These are phyloP conservation scores for Aureobasidium subglaciale DNA, from an alignment of 2,329 filamentous ascomycete genomes.

Conservation along the genomic window DNA sequence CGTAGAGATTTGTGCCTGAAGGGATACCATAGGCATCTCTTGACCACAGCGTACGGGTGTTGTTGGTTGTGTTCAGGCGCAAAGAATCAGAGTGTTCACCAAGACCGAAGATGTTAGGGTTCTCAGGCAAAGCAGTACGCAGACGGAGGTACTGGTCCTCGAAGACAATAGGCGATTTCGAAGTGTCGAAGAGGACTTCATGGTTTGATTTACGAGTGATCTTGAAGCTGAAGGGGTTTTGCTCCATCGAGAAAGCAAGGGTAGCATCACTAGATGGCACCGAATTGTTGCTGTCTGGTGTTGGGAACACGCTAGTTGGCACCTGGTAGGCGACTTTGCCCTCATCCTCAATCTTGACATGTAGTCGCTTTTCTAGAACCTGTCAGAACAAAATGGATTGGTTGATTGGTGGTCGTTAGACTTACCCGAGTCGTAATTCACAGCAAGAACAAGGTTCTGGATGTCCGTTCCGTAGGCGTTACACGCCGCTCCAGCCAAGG, in stretches of 20 bases:
- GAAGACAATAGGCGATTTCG: slow-evolving; percentile 60
- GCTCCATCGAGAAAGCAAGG: slow-evolving; percentile 43
- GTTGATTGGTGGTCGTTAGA: neutral
- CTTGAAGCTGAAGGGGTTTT: slow-evolving; percentile 61
- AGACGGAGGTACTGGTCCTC: slow-evolving; percentile 71
- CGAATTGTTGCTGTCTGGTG: slow-evolving; percentile 23
- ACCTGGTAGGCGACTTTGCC: slow-evolving; percentile 66
- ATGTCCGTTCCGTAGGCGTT: slow-evolving; percentile 56
- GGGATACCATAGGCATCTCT: slow-evolving; percentile 58
- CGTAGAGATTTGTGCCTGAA: slow-evolving; percentile 60
- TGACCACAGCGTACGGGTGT: slow-evolving; percentile 47
- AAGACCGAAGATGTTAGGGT: slow-evolving; percentile 68
- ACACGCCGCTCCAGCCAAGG: slow-evolving; percentile 59
- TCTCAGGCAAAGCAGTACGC: slow-evolving; percentile 59
- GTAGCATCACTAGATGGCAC: neutral
- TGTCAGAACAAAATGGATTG: neutral
- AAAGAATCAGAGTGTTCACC: slow-evolving; percentile 66
- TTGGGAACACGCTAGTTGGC: slow-evolving; percentile 58
- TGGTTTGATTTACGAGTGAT: slow-evolving; percentile 52
- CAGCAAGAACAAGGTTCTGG: slow-evolving; percentile 48
- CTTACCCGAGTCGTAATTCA: slow-evolving; percentile 54
- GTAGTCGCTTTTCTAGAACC: slow-evolving; percentile 44
- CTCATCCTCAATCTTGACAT: slow-evolving; percentile 66
- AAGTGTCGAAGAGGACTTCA: slow-evolving; percentile 63
- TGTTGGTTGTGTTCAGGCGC: slow-evolving; percentile 17